These are phyloP conservation scores for Leccinum subtestaceum DNA, from an alignment of 768 basidiomycete species.

Conservation along the genomic window DNA sequence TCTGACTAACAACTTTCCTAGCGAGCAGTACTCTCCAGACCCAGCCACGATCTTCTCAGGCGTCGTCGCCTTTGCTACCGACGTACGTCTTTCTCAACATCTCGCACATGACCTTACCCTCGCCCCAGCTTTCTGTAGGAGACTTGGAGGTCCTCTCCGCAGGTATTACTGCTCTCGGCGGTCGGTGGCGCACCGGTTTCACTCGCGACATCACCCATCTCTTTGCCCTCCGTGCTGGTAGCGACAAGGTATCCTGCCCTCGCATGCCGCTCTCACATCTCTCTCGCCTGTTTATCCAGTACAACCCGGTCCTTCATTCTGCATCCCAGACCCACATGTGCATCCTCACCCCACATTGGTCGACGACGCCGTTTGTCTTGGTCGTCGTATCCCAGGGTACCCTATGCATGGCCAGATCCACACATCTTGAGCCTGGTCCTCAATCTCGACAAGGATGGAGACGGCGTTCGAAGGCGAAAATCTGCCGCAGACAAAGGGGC, in stretches of 20 bases:
- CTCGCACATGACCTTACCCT: not conserved
- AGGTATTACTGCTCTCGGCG: conserved; percentile 73
- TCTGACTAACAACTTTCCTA: conserved; percentile 21
- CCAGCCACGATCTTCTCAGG: conserved; percentile 81
- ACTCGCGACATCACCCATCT: conserved; percentile 88
- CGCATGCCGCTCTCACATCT: not conserved
- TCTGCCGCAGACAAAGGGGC: conserved; percentile 23
- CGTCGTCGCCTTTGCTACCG: conserved; percentile 66
- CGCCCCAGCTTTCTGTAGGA: too few species aligned
- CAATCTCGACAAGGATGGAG: conserved; percentile 14
- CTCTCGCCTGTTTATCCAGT: conserved; percentile 23
- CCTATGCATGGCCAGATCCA: conserved; percentile 80
- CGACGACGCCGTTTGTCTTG: conserved; percentile 69
- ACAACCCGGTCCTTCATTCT: conserved; percentile 52
- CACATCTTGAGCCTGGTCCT: conserved; percentile 36
- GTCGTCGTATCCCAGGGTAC: conserved; percentile 45
- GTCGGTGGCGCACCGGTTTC: conserved; percentile 73
- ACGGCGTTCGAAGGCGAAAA: conserved; percentile 23
- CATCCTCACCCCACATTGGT: conserved; percentile 48
- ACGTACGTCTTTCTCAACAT: conserved; percentile 40
- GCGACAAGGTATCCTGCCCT: conserved; percentile 37
- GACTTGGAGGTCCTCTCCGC: conserved; percentile 44
- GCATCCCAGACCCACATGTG: conserved; percentile 60
- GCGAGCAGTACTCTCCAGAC: conserved; percentile 70
- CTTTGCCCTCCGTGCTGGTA: conserved; percentile 53